Conservation (phyloP, 371 early-diverging fungal genomes). For the Lichtheimia ramosa region DNA sequence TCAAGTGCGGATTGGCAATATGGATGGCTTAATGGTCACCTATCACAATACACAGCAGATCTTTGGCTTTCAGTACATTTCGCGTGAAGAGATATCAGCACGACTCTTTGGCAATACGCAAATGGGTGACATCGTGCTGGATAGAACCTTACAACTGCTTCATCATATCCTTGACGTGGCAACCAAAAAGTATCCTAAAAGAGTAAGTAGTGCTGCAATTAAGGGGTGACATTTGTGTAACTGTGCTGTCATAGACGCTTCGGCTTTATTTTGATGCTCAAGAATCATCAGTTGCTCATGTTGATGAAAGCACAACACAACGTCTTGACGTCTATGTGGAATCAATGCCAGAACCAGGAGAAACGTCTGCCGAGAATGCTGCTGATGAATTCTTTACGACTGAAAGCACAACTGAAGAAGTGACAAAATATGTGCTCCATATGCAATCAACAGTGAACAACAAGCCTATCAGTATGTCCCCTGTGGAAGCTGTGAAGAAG, state of each 20-base stretch:
- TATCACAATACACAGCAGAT: slow-evolving; percentile 91
- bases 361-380: not conserved
- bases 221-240: too few species aligned
- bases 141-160: slow-evolving; percentile 59
- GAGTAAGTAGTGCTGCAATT: slow-evolving; percentile 26
- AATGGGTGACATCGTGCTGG: slow-evolving; percentile 79
- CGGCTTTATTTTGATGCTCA: too few species aligned
- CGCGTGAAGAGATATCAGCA: slow-evolving; percentile 83
- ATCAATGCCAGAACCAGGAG: slow-evolving; percentile 17
- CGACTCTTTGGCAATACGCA: slow-evolving; percentile 75
- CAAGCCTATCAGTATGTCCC: too few species aligned
- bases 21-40: slow-evolving; percentile 95
- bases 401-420: not conserved
- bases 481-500: not conserved
- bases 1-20: slow-evolving; percentile 92
- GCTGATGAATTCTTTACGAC: slow-evolving; percentile 5
- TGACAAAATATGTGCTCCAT: slow-evolving; percentile 22
- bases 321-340: slow-evolving; percentile 42
- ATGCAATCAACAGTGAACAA: slow-evolving; percentile 29
- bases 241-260: too few species aligned
- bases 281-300: too few species aligned
- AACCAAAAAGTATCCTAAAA: slow-evolving; percentile 61
- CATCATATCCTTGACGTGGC: slow-evolving; percentile 63
- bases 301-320: too few species aligned
- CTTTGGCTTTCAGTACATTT: slow-evolving; percentile 95